Evolutionary conservation across 192 early-diverging fungal species (phyloP).

Genomic region (Jimgerdemannia lactiflua): DNA sequence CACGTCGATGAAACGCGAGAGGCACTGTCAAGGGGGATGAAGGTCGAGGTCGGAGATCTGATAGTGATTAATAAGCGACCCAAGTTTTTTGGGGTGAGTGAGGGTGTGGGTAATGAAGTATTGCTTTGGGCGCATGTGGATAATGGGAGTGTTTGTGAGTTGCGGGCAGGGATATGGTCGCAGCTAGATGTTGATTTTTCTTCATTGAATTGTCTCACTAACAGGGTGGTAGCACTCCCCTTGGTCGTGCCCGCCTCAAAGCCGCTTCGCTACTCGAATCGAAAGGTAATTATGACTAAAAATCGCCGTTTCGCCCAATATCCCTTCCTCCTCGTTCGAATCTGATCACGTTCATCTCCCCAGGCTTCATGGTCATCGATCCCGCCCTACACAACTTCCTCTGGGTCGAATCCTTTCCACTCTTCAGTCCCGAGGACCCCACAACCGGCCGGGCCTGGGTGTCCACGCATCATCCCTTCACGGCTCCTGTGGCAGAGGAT

Average conservation of each 20-base stretch:
- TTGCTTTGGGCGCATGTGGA: no score
- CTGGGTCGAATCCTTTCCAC: slow-evolving; percentile 89
- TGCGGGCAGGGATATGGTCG: no score
- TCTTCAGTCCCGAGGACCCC: slow-evolving; percentile 73
- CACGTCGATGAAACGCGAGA: slow-evolving; percentile 5
- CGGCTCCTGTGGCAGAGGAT: slow-evolving; percentile 72
- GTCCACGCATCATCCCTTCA: slow-evolving; percentile 93
- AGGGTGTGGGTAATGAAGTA: background rate
- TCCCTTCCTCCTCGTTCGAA: background rate
- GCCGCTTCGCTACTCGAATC: slow-evolving; percentile 47
- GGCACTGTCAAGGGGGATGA: slow-evolving; percentile 17
- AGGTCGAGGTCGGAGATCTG: slow-evolving; percentile 52
- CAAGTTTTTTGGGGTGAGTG: slow-evolving; percentile 37
- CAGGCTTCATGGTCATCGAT: slow-evolving; percentile 47
- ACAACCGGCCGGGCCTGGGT: slow-evolving; percentile 24
- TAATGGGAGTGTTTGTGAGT: background rate
- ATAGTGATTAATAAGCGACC: slow-evolving; percentile 53
- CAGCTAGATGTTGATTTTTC: no score
- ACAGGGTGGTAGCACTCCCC: slow-evolving; percentile 49
- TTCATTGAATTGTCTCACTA: no score
- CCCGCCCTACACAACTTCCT: slow-evolving; percentile 60
- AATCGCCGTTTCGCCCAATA: no score
- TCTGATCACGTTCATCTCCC: background rate
- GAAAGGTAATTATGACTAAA: slow-evolving; percentile 32
- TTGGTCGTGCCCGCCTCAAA: slow-evolving; percentile 57